phyloP scores from a whole-genome alignment of 345 rosid genomes.

The Camelina hispida region DNA sequence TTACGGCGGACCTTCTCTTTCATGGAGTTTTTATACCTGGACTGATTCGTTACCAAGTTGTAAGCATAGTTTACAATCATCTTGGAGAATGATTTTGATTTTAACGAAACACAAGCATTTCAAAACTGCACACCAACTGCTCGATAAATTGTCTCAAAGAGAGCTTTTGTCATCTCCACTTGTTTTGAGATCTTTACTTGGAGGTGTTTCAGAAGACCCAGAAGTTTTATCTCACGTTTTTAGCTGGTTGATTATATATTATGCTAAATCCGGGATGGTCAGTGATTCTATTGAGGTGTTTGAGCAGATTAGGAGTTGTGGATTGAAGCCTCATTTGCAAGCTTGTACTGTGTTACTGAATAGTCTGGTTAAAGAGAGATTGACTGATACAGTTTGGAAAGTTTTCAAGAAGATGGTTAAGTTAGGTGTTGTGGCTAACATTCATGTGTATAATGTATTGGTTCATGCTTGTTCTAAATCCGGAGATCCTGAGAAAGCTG shows the following conservation, averaged over 20 bases:
- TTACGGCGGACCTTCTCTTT: conserved; percentile 50
- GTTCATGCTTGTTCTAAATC: conserved; percentile 90
- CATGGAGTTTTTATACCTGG: conserved; percentile 68
- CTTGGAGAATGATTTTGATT: conserved; percentile 82
- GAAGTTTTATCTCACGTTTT: conserved; percentile 73
- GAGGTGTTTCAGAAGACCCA: conserved; percentile 53
- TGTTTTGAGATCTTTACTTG: conserved; percentile 65
- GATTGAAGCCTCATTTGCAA: conserved; percentile 75
- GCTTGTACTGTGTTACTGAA: conserved; percentile 90
- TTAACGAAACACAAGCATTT: conserved; percentile 68
- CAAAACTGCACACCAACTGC: conserved; percentile 78
- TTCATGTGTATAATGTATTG: conserved; percentile 83
- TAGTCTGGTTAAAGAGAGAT: conserved; percentile 65
- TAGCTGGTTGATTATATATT: conserved; percentile 82
- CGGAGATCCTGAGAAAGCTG: conserved; percentile 70
- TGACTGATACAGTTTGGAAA: conserved; percentile 81
- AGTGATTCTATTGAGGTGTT: conserved; percentile 76
- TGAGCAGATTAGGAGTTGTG: conserved; percentile 61
- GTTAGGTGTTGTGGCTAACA: conserved; percentile 70
- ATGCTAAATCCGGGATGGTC: conserved; percentile 65
- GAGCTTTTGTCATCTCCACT: conserved; percentile 78
- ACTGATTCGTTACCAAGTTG: conserved; percentile 54
- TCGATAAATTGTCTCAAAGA: conserved; percentile 68
- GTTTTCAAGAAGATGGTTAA: conserved; percentile 75
- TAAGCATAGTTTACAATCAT: conserved; percentile 67